These are phyloP conservation scores for Alternaria sp. DNA, from an alignment of 2,329 filamentous ascomycete genomes.

Conservation along the genomic window DNA sequence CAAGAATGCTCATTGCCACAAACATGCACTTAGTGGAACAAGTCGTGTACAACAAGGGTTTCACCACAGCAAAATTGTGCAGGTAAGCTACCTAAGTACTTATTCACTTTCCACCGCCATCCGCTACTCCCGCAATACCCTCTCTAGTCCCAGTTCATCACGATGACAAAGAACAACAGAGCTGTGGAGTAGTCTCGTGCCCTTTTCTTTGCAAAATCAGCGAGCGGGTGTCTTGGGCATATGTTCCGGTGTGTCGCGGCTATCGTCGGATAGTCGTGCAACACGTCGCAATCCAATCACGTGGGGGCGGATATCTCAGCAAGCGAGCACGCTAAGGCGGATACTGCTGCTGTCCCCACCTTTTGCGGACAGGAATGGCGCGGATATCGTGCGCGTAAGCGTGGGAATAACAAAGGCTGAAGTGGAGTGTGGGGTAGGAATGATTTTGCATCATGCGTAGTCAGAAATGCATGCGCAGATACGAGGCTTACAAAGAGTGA, in stretches of 20 bases:
- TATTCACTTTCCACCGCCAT: constrained; percentile 34
- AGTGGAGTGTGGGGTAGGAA: background rate
- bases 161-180: constrained; percentile 16
- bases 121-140: constrained; percentile 42
- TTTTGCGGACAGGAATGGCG: constrained; percentile 17
- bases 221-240: constrained; percentile 27
- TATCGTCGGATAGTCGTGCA: constrained; percentile 34
- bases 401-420: background rate
- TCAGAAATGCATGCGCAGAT: background rate
- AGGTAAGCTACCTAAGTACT: constrained; percentile 28
- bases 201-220: constrained; percentile 6
- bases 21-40: background rate
- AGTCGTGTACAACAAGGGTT: background rate
- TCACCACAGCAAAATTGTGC: background rate
- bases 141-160: constrained; percentile 7
- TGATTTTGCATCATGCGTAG: background rate
- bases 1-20: constrained; percentile 8
- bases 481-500: background rate
- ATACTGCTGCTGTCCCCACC: constrained; percentile 24
- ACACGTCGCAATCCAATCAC: constrained; percentile 6
- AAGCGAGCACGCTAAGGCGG: constrained; percentile 19
- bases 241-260: constrained; percentile 35
- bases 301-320: constrained; percentile 36
- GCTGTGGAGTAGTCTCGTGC: constrained; percentile 24
- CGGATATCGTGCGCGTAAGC: constrained; percentile 27